Base-by-base conservation (phyloP, 2,329 filamentous ascomycete genomes). In the Xenoacremonium recifei region DNA sequence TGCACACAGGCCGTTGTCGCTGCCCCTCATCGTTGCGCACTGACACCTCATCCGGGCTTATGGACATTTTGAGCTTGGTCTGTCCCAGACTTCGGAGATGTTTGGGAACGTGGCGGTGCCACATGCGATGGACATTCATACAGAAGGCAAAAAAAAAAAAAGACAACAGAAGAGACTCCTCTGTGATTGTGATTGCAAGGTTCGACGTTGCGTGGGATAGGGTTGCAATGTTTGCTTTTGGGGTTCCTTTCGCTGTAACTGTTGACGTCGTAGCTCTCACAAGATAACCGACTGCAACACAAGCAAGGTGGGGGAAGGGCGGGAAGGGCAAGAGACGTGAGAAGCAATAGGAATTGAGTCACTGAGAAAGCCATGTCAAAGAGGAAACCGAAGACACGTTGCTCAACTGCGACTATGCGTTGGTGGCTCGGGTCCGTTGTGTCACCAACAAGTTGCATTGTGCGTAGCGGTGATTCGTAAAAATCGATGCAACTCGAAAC, bases 51-150 rank as follows among this genome's bases (percentile, higher is more conserved):
- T 35, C 9, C 10, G 36, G 42, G 32, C 27, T 15, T 29, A 29
- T 37, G 27, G 39, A 38, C 19, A 23, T 17, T 30, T 35, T 25
- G 33, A 38, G 36, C 39, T 35, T 38, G 37, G 44, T 18, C 39
- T 37, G 23, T 39, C 35, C 35, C 25, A 39, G 31, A 37, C 36
- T 35, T 34, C 39, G 39, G 20, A 29, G 32, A 39, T 44, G 40
- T 39, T 31, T 27, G 23, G 23, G 13, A 7, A 9, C 13, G 23
- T 27, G 23, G 13, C 29, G n/a, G n/a, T n/a, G n/a, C n/a, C n/a
- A n/a, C n/a, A n/a, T n/a, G n/a, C n/a, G n/a, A n/a, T n/a, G n/a
- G n/a, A n/a, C n/a, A n/a, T n/a, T n/a, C n/a, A n/a, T n/a, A n/a
- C n/a, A n/a, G n/a, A n/a, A n/a, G n/a, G n/a, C n/a, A n/a, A 31